Evolutionary conservation across 2,329 filamentous ascomycete genomes (phyloP).

Genomic region (Ceratocystis lukuohia): DNA sequence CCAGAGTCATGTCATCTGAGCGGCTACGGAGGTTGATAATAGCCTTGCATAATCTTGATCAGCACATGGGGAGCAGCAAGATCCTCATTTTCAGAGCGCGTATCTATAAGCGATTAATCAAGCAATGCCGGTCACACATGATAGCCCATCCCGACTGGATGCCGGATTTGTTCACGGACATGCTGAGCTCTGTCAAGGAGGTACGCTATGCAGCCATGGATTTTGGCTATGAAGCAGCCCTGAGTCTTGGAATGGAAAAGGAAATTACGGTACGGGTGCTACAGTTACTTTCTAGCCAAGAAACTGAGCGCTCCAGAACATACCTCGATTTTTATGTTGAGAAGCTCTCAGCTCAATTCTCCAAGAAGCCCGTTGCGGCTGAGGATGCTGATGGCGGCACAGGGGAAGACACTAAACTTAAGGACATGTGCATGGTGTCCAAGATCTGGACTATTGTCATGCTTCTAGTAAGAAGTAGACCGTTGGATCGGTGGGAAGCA

Average conservation of each 20-base stretch:
- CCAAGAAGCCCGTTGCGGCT: constrained; percentile 34
- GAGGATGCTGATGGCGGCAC: not conserved
- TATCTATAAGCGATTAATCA: constrained; percentile 65
- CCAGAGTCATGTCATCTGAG: constrained; percentile 58
- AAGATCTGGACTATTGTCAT: constrained; percentile 81
- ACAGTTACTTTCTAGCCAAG: constrained; percentile 36
- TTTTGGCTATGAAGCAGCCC: constrained; percentile 58
- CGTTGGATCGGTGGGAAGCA: constrained; percentile 55
- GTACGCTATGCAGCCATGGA: constrained; percentile 61
- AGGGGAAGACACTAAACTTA: constrained; percentile 10
- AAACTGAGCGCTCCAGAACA: constrained; percentile 37
- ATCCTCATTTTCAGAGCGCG: constrained; percentile 63
- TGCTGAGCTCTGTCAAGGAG: constrained; percentile 67
- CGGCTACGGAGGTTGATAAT: constrained; percentile 58
- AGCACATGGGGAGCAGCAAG: constrained; percentile 64
- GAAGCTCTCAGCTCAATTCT: constrained; percentile 55
- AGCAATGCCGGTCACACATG: constrained; percentile 60
- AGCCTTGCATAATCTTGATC: constrained; percentile 57
- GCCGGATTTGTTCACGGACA: constrained; percentile 64
- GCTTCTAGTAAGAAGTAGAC: constrained; percentile 55
- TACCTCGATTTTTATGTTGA: constrained; percentile 58
- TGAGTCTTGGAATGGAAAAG: constrained; percentile 54
- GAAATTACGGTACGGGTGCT: constrained; percentile 52
- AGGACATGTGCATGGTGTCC: constrained; percentile 46
- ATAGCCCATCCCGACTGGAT: constrained; percentile 63